phyloP scores from a whole-genome alignment of 2,329 filamentous ascomycete genomes.

The Bipolaris gigantea region DNA sequence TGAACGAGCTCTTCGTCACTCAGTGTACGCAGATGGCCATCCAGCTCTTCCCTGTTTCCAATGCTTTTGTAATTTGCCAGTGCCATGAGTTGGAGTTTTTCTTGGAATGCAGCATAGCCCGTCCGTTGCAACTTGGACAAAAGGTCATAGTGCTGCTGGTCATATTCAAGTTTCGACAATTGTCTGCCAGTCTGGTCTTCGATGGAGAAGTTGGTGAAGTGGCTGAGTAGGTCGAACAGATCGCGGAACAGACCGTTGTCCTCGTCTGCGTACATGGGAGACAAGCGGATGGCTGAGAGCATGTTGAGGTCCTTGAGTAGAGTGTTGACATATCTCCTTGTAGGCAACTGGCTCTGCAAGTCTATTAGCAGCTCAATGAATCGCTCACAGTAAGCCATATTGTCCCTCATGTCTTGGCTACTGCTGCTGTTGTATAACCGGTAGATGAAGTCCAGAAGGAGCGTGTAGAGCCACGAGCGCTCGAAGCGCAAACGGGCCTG shows the following conservation, averaged over 20 bases:
- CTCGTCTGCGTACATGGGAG: conserved; percentile 74
- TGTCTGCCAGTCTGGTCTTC: conserved; percentile 87
- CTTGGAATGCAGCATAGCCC: conserved; percentile 76
- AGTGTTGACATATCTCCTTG: conserved; percentile 88
- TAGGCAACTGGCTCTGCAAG: conserved; percentile 89
- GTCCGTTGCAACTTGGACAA: conserved; percentile 79
- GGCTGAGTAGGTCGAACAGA: conserved; percentile 74
- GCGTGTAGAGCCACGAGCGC: conserved; percentile 86
- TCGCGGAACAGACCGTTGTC: conserved; percentile 79
- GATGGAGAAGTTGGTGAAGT: conserved; percentile 86
- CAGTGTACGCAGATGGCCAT: conserved; percentile 71
- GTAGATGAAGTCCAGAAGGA: conserved; percentile 80
- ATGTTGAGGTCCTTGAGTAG: conserved; percentile 84
- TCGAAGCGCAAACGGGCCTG: conserved; percentile 87
- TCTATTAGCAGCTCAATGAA: conserved; percentile 90
- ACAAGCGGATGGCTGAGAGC: conserved; percentile 74
- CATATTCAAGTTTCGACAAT: conserved; percentile 70
- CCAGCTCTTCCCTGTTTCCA: conserved; percentile 76
- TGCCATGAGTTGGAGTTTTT: conserved; percentile 87
- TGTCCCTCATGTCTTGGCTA: conserved; percentile 54
- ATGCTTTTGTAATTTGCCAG: conserved; percentile 91
- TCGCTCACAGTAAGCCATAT: conserved; percentile 83
- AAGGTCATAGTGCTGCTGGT: conserved; percentile 74
- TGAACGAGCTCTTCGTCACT: conserved; percentile 72
- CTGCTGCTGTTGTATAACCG: conserved; percentile 61